phyloP scores from a whole-genome alignment of 208 protist genomes.

The Trypanosoma grayi region DNA sequence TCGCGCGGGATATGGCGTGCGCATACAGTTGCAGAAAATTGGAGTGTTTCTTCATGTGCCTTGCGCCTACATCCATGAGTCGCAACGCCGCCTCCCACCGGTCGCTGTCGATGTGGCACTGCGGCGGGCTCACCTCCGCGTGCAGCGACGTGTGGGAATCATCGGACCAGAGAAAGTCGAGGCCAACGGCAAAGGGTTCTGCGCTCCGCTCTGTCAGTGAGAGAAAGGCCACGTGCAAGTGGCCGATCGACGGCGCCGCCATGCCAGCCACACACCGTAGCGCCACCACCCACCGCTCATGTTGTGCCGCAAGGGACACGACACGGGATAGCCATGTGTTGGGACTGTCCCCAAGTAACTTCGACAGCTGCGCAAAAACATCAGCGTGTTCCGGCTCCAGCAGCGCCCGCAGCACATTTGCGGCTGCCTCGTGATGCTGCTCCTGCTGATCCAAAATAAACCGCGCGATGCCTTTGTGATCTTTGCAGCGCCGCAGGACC shows the following conservation, averaged over 20 bases:
- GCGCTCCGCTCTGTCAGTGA: background rate
- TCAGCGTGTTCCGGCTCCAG: background rate
- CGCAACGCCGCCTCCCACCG: slow-evolving; percentile 11
- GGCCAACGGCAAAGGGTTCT: background rate
- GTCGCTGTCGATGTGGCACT: background rate
- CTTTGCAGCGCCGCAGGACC: slow-evolving; percentile 14
- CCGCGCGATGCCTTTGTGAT: slow-evolving; percentile 1
- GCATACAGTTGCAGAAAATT: slow-evolving; percentile 2
- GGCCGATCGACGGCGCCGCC: slow-evolving; percentile 6
- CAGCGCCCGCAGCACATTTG: slow-evolving; percentile 1
- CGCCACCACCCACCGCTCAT: slow-evolving; percentile 13
- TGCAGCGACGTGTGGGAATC: slow-evolving; percentile 9
- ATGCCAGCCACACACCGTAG: slow-evolving; percentile 2
- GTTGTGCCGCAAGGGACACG: background rate
- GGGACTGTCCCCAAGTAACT: background rate
- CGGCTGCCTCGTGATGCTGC: background rate
- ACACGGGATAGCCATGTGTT: background rate
- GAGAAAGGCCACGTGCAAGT: slow-evolving; percentile 10
- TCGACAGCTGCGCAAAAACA: slow-evolving; percentile 1
- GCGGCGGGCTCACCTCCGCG: slow-evolving; percentile 3
- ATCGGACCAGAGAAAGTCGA: slow-evolving; percentile 21
- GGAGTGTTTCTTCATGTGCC: background rate
- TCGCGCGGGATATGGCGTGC: background rate
- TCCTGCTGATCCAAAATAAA: slow-evolving; percentile 6
- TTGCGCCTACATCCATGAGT: slow-evolving; percentile 3